Percentiles rank a stretch among this genome's conserved stretches.
Evolutionary conservation across 2,329 filamentous ascomycete species (phyloP).

Genomic region (Cytospora mali): DNA sequence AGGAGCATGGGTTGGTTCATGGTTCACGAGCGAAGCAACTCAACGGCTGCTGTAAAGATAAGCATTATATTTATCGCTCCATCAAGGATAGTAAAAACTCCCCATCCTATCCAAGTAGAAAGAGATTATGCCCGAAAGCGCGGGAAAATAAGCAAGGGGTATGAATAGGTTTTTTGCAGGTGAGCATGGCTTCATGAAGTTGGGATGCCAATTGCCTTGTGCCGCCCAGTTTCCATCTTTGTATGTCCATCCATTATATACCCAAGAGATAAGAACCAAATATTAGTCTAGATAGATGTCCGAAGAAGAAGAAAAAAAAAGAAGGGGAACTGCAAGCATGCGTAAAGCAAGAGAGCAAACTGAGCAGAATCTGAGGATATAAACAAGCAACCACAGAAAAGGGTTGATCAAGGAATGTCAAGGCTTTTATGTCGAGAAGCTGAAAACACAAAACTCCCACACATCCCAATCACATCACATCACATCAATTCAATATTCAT

Average conservation of each 20-base stretch:
- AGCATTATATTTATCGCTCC: background rate
- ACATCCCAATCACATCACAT: background rate
- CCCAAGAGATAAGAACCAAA: background rate
- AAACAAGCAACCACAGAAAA: background rate
- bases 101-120: background rate
- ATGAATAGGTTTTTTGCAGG: slow-evolving; percentile 11
- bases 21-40: background rate
- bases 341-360: background rate
- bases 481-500: slow-evolving; percentile 29
- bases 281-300: background rate
- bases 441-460: background rate
- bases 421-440: background rate
- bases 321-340: background rate
- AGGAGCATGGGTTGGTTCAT: background rate
- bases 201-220: background rate
- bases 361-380: no score
- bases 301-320: background rate
- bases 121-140: background rate
- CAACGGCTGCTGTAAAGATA: background rate
- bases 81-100: background rate
- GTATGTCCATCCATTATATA: background rate
- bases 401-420: background rate
- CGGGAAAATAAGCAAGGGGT: slow-evolving; percentile 7
- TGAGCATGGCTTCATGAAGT: background rate
- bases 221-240: background rate